Percentiles rank a stretch among this genome's conserved stretches.
phyloP scores from a whole-genome alignment of 2,329 filamentous ascomycete species.

The Cladophialophora carrionii region DNA sequence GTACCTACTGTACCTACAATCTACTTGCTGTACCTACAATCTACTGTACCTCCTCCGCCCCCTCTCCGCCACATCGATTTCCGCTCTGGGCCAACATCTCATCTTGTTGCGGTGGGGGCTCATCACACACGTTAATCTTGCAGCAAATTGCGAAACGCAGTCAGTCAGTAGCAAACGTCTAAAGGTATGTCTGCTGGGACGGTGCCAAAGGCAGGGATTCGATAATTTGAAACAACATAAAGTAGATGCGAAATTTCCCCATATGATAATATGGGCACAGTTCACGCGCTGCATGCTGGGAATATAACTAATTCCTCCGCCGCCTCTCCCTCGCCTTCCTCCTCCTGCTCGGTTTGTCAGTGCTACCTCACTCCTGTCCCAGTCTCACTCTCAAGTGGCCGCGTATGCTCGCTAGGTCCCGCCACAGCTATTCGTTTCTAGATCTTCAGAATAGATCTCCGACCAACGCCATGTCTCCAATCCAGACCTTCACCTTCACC shows the following conservation, averaged over 20 bases:
- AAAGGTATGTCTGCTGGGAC: neutral
- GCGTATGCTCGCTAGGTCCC: constrained; percentile 16
- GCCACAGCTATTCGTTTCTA: constrained; percentile 14
- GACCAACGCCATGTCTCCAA: constrained; percentile 9
- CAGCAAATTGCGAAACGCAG: constrained; percentile 5
- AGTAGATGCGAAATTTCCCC: constrained; percentile 2
- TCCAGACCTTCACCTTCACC: neutral
- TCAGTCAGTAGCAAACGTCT: neutral
- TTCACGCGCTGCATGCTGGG: constrained; percentile 13
- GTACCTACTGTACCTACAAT: neutral
- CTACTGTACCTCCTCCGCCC: too few relatives aligned
- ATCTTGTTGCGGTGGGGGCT: constrained; percentile 1
- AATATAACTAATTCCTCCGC: constrained; percentile 4
- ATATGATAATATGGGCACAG: constrained; percentile 4
- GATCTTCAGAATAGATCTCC: constrained; percentile 8
- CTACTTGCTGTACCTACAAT: neutral
- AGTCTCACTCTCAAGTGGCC: neutral
- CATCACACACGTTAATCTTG: constrained; percentile 3
- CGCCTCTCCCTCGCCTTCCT: neutral
- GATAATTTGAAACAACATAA: constrained; percentile 11
- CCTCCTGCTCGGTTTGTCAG: neutral
- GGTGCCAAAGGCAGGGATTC: neutral
- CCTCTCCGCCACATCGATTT: neutral
- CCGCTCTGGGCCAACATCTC: neutral
- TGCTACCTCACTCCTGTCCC: neutral